Conservation (phyloP, 139 green algal species). For the Axilococcus clingmanii region DNA sequence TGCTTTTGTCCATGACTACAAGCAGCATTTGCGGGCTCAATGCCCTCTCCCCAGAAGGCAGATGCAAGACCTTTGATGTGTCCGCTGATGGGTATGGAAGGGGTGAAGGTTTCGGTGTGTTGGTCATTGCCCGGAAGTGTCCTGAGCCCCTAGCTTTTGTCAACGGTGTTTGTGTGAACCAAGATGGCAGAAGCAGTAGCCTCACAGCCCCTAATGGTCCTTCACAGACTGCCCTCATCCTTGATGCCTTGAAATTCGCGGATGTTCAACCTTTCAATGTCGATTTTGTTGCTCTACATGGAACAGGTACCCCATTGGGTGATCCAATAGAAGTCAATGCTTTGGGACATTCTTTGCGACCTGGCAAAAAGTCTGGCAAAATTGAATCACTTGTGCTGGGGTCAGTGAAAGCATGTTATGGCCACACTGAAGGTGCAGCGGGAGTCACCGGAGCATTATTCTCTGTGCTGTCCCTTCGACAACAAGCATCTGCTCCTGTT, state of each 20-base stretch:
- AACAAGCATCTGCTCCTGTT: constrained; percentile 5
- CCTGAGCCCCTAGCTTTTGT: constrained; percentile 11
- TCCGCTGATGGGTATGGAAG: constrained; percentile 52
- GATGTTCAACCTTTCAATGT: constrained; percentile 2
- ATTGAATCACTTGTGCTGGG: too few relatives aligned
- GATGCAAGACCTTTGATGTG: constrained; percentile 47
- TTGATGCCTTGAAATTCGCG: constrained; percentile 17
- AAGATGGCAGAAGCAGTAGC: constrained; percentile 63
- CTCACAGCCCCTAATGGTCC: constrained; percentile 82
- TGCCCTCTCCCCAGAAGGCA: constrained; percentile 32
- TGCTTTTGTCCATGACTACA: constrained; percentile 18
- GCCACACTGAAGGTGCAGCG: constrained; percentile 49
- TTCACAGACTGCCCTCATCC: constrained; percentile 63
- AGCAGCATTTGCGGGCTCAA: constrained; percentile 25
- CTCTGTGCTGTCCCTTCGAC: constrained; percentile 9
- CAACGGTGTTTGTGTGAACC: constrained; percentile 27
- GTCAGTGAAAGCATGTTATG: constrained; percentile 43
- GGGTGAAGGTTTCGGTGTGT: constrained; percentile 26
- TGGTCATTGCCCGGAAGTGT: not conserved
- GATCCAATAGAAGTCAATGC: constrained; percentile 2
- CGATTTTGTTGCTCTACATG: not conserved
- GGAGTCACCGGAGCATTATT: constrained; percentile 54
- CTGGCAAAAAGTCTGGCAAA: too few relatives aligned
- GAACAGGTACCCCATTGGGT: constrained; percentile 19
- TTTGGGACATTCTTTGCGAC: not conserved